These are phyloP conservation scores for Arabidopsis thaliana DNA, from an alignment of 345 rosid genomes.

Conservation along the genomic window TAIR10.1 NC_003070.9:9592001-9592500, in stretches of 20 bases:
- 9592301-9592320: conserved; percentile 51
- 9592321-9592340: conserved; percentile 78
- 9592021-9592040: conserved; percentile 29
- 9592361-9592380: conserved; percentile 84
- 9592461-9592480: conserved; percentile 85
- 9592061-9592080: conserved; percentile 9
- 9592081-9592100: neutral
- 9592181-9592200: conserved; percentile 20
- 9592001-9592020: neutral
- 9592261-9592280: conserved; percentile 28
- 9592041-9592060: conserved; percentile 25
- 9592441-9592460: conserved; percentile 74
- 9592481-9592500: conserved; percentile 71
- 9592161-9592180: conserved; percentile 9
- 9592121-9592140: neutral
- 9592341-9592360: conserved; percentile 82
- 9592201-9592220: conserved; percentile 36
- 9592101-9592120: conserved; percentile 19
- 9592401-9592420: conserved; percentile 68
- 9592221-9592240: conserved; percentile 32
- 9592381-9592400: conserved; percentile 85
- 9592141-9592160: conserved; percentile 24
- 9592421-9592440: conserved; percentile 71
- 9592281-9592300: conserved; percentile 43
- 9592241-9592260: conserved; percentile 3